Base-by-base conservation (phyloP, 306 rosid genomes). In the Macrotyloma uniflorum region DNA sequence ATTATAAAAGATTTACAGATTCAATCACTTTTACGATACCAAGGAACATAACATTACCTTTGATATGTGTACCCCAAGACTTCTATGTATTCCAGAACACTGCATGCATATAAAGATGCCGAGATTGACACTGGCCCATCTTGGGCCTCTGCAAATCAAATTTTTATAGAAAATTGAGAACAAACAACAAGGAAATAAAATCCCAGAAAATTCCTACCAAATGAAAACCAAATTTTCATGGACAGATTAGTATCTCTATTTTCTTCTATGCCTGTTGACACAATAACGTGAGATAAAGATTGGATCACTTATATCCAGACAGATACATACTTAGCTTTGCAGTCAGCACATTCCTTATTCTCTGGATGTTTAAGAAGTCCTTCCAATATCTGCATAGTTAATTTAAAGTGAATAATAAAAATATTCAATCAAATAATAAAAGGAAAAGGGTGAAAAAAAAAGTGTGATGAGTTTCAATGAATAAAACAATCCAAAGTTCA, bases 81-180 rank as follows among this genome's bases (percentile, higher is more conserved):
- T 92, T 88, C 98, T 88, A 81, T 94, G 98, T 81, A 94, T 90
- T 76, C 98, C 98, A 22, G 98, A 94, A 80, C 98, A 94, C 69
- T 92, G 97, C 98, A 94, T 94, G 82, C 98, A 94, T 61, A 94
- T 79, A 90, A 94, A 94, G 82, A 94, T 94, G 81, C 98, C 98
- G 77, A 94, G 90, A 74, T 94, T 94, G 82, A 94, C 98, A 55
- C 98, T 94, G 72, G 98, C 98, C 98, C 98, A 94, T 90, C 98
- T 88, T 74, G 98, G 98, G 72, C 97, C 97, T 86, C 98, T 94
- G 91, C 78, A 83, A 81, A 72, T 70, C 80, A 86, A 75, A 46
- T 65, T 71, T 74, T 65, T 4, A 58, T 11, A 30, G 53, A 42
- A 74, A 77, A 64, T 9, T 49, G 73, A 42, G 72, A 43, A 24